A percentile compares a stretch with the other conserved stretches of the same genome.
phyloP scores from a whole-genome alignment of 2,329 filamentous ascomycete species.

The Cladosporium sp. region DNA sequence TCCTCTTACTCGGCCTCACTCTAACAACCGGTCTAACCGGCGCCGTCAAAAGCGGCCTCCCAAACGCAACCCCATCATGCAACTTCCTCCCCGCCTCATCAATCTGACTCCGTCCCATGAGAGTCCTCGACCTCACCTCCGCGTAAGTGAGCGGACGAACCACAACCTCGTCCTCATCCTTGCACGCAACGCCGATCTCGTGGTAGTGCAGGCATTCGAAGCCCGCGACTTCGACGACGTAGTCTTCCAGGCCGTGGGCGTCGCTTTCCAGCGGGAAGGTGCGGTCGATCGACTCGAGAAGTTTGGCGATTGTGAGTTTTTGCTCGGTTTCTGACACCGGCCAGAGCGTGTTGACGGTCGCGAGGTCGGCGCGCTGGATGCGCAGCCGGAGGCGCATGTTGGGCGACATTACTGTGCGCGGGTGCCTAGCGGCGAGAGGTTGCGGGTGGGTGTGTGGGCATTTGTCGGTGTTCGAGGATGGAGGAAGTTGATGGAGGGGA shows the following conservation, averaged over 20 bases:
- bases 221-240: constrained; percentile 70
- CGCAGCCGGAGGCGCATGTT: constrained; percentile 68
- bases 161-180: constrained; percentile 78
- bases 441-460: neutral
- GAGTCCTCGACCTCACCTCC: constrained; percentile 67
- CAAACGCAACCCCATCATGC: constrained; percentile 81
- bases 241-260: constrained; percentile 86
- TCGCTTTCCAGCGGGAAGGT: constrained; percentile 75
- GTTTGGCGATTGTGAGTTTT: constrained; percentile 61
- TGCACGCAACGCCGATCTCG: constrained; percentile 63
- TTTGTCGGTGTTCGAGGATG: neutral
- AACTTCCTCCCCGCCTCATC: constrained; percentile 72
- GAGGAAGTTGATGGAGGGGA: neutral
- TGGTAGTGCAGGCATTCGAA: constrained; percentile 91
- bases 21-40: constrained; percentile 37
- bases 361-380: constrained; percentile 69
- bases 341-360: constrained; percentile 70
- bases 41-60: constrained; percentile 50
- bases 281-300: constrained; percentile 75
- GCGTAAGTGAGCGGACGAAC: constrained; percentile 73
- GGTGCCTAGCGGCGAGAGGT: too few relatives aligned
- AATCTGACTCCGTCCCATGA: constrained; percentile 80
- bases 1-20: constrained; percentile 29
- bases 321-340: constrained; percentile 45
- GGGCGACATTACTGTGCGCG: neutral